Conservation (phyloP, 2,329 filamentous ascomycete genomes). For the Monilinia aucupariae region DNA sequence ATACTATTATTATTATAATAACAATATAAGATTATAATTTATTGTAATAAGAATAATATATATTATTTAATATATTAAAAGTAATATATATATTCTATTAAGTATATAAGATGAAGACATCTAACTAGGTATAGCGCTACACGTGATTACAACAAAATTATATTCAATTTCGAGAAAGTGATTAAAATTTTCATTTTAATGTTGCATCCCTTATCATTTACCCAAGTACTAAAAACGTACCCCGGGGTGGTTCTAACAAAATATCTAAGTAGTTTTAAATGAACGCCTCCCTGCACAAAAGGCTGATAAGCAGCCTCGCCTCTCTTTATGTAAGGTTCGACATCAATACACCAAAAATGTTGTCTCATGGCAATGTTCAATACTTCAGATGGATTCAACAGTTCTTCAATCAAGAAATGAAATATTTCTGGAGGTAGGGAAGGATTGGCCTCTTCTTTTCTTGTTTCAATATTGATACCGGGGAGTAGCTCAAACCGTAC, state of each 20-base stretch:
- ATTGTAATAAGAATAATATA: too few relatives aligned
- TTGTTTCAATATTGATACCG: not conserved
- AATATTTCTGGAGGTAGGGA: slow-evolving; percentile 33
- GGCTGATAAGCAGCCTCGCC: slow-evolving; percentile 10
- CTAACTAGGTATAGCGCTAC: too few relatives aligned
- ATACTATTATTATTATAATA: too few relatives aligned
- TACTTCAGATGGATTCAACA: slow-evolving; percentile 28
- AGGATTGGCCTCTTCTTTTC: not conserved
- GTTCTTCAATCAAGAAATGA: slow-evolving; percentile 32
- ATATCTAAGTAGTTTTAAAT: not conserved
- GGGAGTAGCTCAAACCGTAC: slow-evolving; percentile 53
- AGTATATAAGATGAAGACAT: too few relatives aligned
- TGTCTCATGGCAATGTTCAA: not conserved
- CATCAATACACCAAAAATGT: slow-evolving; percentile 1
- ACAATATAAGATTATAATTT: too few relatives aligned
- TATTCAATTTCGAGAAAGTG: too few relatives aligned
- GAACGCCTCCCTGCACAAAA: not conserved
- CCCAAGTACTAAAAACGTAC: too few relatives aligned
- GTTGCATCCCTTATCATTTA: too few relatives aligned
- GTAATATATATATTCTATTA: too few relatives aligned
- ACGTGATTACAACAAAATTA: too few relatives aligned
- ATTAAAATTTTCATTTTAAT: too few relatives aligned
- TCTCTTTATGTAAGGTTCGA: not conserved
- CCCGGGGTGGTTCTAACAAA: not conserved
- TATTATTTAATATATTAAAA: too few relatives aligned